Base-by-base conservation (phyloP, 1,284 basidiomycete genomes). In the Puccinia polysora region DNA sequence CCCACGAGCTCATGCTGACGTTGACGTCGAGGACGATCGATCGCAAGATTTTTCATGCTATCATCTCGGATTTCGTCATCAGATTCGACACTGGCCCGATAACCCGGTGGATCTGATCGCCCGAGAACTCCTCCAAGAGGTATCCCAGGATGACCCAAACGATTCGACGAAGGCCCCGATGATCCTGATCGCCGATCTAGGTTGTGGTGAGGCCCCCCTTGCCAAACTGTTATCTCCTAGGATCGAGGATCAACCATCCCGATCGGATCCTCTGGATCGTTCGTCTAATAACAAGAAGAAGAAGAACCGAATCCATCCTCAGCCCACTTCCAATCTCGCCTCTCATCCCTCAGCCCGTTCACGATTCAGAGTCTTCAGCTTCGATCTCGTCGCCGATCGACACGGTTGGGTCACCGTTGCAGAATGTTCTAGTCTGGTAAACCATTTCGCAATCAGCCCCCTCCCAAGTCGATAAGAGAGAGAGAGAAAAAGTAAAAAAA, bases 131-230 rank as follows among this genome's bases (percentile, higher is more conserved):
- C 25, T 25, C 10, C 38, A 62, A 49, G 53, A 74, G 60, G 53
- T n/a, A n/a, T n/a, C 49, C 53, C 38, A 71, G 47, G 8, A 30
- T 1, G 52, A 30, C 52, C 20, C 25, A 15, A 14, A 53, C 2
- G 20, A 38, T 28, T 32, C 12, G 30, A 52, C 14, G 34, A n/a
- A 47, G 10, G 12, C 82, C 20, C 84, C 84, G 69, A 76, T 77
- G 2, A 87, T 88, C 0, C 82, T 97, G 73, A 86, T 99, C 58
- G 92, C 87, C 25, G 96, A 99, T 81, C 83, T 98, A 25, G 96
- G 96, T 6, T 97, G 94, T 75, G 96, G 96, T 14, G 93, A 97
- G 78, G 96, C 92, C 12, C 86, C 88, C 1, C 84, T 99, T 23
- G 94, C 93, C 0, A 86, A 75, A 52, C 74, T 75, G 45, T 50